Evolutionary conservation across 2,329 filamentous ascomycete genomes (phyloP).

Genomic region (Exutisphaerella laricina): DNA sequence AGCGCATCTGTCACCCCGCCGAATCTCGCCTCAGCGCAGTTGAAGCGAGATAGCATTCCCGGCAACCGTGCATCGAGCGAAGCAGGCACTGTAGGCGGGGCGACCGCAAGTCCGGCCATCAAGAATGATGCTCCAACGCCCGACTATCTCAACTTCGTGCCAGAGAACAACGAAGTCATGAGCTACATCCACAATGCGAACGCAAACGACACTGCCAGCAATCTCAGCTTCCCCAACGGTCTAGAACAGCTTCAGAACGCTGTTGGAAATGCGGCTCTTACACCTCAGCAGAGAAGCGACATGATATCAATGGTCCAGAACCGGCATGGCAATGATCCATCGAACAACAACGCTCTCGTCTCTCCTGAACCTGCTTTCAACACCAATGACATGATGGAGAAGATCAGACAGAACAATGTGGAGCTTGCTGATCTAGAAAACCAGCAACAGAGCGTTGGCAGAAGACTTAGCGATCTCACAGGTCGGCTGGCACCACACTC

Average conservation of each 20-base stretch:
- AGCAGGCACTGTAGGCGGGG: constrained; percentile 5
- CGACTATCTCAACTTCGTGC: constrained; percentile 31
- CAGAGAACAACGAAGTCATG: constrained; percentile 46
- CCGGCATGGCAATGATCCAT: constrained; percentile 39
- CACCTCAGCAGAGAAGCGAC: constrained; percentile 43
- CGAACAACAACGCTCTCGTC: constrained; percentile 52
- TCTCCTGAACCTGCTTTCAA: constrained; percentile 50
- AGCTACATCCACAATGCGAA: constrained; percentile 47
- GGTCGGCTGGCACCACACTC: neutral
- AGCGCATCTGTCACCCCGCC: constrained; percentile 26
- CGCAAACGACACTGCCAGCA: constrained; percentile 31
- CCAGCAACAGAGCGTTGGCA: constrained; percentile 50
- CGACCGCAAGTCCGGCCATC: constrained; percentile 30
- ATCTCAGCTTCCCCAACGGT: constrained; percentile 35
- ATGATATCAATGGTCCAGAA: constrained; percentile 43
- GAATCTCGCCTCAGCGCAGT: constrained; percentile 13
- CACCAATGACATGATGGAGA: constrained; percentile 49
- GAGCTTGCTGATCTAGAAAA: constrained; percentile 73
- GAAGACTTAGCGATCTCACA: neutral
- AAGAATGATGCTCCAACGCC: constrained; percentile 40
- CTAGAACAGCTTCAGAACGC: constrained; percentile 45
- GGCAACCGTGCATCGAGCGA: constrained; percentile 15
- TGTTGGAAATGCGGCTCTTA: constrained; percentile 43
- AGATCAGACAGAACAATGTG: constrained; percentile 65
- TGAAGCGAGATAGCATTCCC: constrained; percentile 16